Evolutionary conservation across 495 filamentous ascomycete species (phyloP).

Genomic region (Penicillium psychrofluorescens): DNA sequence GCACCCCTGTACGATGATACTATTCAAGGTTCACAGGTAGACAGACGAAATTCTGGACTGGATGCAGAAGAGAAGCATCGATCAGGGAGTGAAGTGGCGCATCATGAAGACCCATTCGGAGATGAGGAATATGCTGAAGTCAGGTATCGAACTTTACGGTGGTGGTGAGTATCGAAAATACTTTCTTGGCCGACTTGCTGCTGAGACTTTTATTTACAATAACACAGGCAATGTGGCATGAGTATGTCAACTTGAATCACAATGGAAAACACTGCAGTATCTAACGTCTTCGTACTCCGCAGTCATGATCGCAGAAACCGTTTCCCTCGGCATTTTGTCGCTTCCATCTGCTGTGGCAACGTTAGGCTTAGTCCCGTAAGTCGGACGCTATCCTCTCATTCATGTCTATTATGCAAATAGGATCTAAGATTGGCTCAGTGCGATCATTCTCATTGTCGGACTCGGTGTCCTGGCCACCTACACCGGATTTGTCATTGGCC

Average conservation of each 20-base stretch:
- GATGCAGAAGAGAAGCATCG: neutral
- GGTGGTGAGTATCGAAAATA: conserved; percentile 18
- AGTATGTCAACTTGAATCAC: conserved; percentile 3
- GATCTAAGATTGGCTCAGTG: conserved; percentile 1
- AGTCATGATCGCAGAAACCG: conserved; percentile 58
- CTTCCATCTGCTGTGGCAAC: conserved; percentile 52
- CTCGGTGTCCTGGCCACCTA: conserved; percentile 54
- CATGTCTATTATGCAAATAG: too few species aligned
- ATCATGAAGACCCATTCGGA: conserved; percentile 17
- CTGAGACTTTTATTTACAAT: neutral
- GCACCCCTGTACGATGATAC: neutral
- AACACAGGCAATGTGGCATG: conserved; percentile 18
- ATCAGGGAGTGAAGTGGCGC: neutral
- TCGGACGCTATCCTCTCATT: neutral
- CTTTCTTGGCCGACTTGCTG: neutral
- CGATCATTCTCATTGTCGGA: conserved; percentile 43
- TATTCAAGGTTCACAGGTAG: neutral
- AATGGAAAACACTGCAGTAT: neutral
- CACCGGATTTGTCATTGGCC: conserved; percentile 18
- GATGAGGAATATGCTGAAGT: conserved; percentile 17
- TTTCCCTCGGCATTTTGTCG: conserved; percentile 55
- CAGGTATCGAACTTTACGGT: conserved; percentile 26
- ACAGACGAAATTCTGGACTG: neutral
- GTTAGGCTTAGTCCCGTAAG: conserved; percentile 45
- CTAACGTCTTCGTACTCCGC: neutral